Base-by-base conservation (phyloP, 257 asterid genomes). In the Mitragyna speciosa region DNA sequence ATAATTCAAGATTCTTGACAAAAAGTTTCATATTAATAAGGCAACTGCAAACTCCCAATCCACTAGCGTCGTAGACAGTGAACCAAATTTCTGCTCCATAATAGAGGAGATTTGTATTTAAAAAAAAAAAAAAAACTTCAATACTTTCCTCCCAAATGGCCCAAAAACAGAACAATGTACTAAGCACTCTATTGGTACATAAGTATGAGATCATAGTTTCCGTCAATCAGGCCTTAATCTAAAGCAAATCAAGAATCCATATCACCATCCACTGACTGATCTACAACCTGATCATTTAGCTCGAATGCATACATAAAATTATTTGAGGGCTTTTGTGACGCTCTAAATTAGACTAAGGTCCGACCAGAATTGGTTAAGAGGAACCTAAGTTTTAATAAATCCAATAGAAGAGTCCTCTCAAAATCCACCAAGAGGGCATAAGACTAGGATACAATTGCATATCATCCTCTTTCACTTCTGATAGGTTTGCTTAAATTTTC, bases 1-100 rank as follows among this genome's bases (percentile, higher is more conserved):
- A 76, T 43, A 63, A 61, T 61, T 75, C 6, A 9, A 67, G 54
- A 54, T 67, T 59, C 51, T 33, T 82, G 81, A 49, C 71, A 84
- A 1, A 72, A 78, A 6, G 20, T 45, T 28, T 7, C 41, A 69
- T 48, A 43, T 54, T 20, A 59, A 71, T 12, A 26, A 63, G 39
- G 69, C 41, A 12, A 64, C 41, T 28, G 26, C 14, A 14, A 11
- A 10, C 69, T 64, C 39, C 22, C 0, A 64, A 30, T 76, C 84
- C 88, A 85, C 77, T 79, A 73, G 31, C 31, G 14, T 59, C 31
- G 2, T 16, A 20, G 10, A 58, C 1, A 7, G 30, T 59, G 66
- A 59, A 59, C 14, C 8, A 59, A 20, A 10, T 64, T 30, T 64
- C 15, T 67, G 17, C 5, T 36, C 14, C n/a, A 12, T 68, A 58